Evolutionary conservation across 805 yeast genomes (phyloP).

Genomic region (Ogataea henricii): DNA sequence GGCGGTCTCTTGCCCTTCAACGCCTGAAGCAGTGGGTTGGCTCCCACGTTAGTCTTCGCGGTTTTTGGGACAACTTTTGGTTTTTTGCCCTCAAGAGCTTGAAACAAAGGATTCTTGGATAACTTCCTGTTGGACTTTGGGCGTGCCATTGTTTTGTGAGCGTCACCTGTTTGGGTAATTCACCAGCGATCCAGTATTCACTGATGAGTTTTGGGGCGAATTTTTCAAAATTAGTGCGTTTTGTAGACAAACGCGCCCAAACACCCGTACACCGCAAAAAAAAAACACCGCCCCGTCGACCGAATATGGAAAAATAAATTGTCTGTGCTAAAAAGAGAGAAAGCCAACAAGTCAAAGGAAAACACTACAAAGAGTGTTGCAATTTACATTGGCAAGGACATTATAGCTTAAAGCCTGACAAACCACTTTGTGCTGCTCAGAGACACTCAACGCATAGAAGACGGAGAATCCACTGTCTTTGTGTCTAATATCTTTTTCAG

Average conservation of each 20-base stretch:
- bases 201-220: no score
- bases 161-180: no score
- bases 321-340: neutral
- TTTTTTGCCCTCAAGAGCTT: constrained; percentile 10
- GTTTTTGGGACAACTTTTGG: neutral
- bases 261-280: neutral
- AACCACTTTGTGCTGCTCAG: neutral
- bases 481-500: neutral
- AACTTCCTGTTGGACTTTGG: neutral
- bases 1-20: neutral
- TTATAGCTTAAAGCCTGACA: neutral
- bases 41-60: neutral
- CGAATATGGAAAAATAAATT: constrained; percentile 2
- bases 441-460: neutral
- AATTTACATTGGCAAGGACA: neutral
- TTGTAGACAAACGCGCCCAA: neutral
- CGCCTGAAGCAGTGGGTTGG: constrained; percentile 4
- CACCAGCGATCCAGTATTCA: no score
- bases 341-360: neutral
- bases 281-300: neutral
- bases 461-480: neutral
- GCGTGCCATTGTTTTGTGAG: neutral
- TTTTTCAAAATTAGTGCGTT: neutral
- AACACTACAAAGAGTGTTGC: neutral
- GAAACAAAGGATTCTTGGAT: constrained; percentile 13